Base-by-base conservation (phyloP, 768 basidiomycete species). In the Inosperma sp. region DNA sequence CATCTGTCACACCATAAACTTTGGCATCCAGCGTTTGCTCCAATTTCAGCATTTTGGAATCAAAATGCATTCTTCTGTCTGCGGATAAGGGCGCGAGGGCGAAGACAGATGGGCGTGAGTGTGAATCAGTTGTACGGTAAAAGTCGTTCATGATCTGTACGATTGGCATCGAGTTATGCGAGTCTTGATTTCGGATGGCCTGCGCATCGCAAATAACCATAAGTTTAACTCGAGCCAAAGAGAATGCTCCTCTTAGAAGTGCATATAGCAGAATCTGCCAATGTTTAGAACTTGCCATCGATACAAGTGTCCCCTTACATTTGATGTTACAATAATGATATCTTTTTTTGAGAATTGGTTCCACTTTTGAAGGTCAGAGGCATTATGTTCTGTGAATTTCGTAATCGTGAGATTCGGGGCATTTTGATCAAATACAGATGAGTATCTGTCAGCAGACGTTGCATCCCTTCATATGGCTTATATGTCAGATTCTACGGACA, bases 131-230 rank as follows among this genome's bases (percentile, higher is more conserved):
- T 27, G 64, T 53, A 43, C 63, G 66, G 61, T 75, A 78, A 55
- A 74, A 75, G 49, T 76, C 69, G 30, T 65, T 64, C 70, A 79
- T 74, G 37, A 79, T 55, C 53, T 71, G 72, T 22, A 71, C 61
- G 39, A 78, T 65, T 8, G 72, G 68, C 53, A 68, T 61, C 27
- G 60, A 60, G 9, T 59, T 37, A 41, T 74, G 69, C 7, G 68
- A 68, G 42, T 71, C 66, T 26, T 69, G 63, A 46, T 71, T 67
- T 54, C 65, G 60, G 46, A 71, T 56, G 21, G 56, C 60, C 41
- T 73, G 64, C n/a, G 72, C 73, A 48, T 78, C 68, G 40, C 61
- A 58, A 42, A 82, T 66, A 14, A 81, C 62, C 42, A 83, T 52
- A 19, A 73, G 56, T 53, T 73, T 68, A 22, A 77, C 49, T 55